These are phyloP conservation scores for Fusarium transvaalense DNA, from an alignment of 2,329 filamentous ascomycete genomes.

Conservation along the genomic window DNA sequence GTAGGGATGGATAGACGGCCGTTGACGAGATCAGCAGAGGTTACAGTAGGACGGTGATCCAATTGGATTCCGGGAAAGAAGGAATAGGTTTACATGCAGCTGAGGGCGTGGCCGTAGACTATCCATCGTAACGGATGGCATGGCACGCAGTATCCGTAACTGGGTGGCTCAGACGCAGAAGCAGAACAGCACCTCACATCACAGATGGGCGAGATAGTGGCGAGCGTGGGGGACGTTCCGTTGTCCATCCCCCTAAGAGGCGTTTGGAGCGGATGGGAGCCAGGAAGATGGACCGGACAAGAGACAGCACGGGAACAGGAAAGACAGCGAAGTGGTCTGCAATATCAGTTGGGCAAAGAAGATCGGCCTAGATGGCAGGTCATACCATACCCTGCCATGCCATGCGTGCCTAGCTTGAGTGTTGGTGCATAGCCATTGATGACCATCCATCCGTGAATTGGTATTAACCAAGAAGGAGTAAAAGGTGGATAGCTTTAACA, in stretches of 20 bases:
- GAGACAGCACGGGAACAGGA: conserved; percentile 20
- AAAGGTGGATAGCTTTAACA: conserved; percentile 27
- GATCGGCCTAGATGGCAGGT: conserved; percentile 9
- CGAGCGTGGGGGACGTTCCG: conserved; percentile 42
- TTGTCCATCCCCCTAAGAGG: conserved; percentile 25
- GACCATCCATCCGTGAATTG: background rate
- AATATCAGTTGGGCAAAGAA: conserved; percentile 21
- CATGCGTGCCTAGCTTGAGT: conserved; percentile 7
- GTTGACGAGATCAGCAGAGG: conserved; percentile 46
- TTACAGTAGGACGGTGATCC: conserved; percentile 24
- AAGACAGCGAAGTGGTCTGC: conserved; percentile 37
- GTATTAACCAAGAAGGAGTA: conserved; percentile 17
- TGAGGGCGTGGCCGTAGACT: conserved; percentile 42
- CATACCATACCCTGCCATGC: background rate
- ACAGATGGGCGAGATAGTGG: conserved; percentile 44
- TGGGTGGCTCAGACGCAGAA: conserved; percentile 35
- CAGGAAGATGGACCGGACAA: conserved; percentile 40
- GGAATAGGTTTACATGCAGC: conserved; percentile 14
- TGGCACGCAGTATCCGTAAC: conserved; percentile 14
- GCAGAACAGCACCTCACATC: conserved; percentile 28
- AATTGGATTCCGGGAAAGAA: conserved; percentile 20
- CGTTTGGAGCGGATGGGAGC: conserved; percentile 18
- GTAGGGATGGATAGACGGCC: conserved; percentile 29
- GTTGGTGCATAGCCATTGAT: conserved; percentile 18
- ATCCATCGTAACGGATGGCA: conserved; percentile 20